Base-by-base conservation (phyloP, 2,329 filamentous ascomycete genomes). In the Fusarium begoniae region DNA sequence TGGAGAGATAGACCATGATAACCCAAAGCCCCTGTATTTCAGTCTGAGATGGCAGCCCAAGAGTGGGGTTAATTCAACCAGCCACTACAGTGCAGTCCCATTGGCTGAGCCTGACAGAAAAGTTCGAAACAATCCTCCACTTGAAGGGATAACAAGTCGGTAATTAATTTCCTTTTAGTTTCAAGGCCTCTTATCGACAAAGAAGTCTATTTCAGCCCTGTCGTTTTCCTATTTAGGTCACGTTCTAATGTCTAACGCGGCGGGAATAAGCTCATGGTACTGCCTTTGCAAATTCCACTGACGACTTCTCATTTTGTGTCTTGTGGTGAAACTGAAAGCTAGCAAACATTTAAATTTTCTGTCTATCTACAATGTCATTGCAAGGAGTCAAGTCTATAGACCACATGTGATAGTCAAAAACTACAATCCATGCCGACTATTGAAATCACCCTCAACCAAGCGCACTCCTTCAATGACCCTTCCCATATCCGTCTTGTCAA, bases 401-500 rank as follows among this genome's bases (percentile, higher is more conserved):
- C 32, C 5, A 0, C 32, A 32, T 32, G 32, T 14, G 5, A 32
- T 32, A 32, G 5, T 14, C 0, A 32, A 5, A 32, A 32, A 32
- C 32, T 32, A 3, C 32, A 32, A 32, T 32, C 2, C 32, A 32
- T 32, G 13, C 2, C 32, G 32, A 32, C 1, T 32, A 32, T 32
- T 32, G 32, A 82, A 81, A 12, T 80, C 72, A 1, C 38, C 35
- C 30, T 74, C 56, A 1, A 51, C 38, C 24, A 83, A 43, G 1
- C 80, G 47, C 10, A 78, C 69, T 2, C 82, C 82, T 15, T 82
- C 77, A 8, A 86, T 60, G 4, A 85, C 73, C 28, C 72, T 81
- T 0, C 84, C 85, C 63, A 84, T 72, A 30, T 87, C 84, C 1
- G 85, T 86, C 71, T 83, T 84, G 12, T 80, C 79, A 15, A 86